Percentiles rank a stretch among this genome's conserved stretches.
Evolutionary conservation across 306 rosid genomes (phyloP).

Genomic region (Fragaria nilgerrensis): DNA sequence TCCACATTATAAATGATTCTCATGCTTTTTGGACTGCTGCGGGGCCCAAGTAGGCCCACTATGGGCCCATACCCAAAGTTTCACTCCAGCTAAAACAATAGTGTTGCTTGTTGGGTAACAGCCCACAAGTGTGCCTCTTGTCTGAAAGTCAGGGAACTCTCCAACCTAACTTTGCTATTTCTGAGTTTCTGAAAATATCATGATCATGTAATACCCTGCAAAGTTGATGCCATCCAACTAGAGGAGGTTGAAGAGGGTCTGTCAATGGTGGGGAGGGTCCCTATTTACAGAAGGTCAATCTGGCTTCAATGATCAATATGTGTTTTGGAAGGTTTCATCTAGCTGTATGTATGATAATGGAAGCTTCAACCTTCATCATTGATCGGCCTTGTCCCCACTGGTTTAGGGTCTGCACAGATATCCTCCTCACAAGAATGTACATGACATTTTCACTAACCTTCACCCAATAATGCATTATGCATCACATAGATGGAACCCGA

Average conservation of each 20-base stretch:
- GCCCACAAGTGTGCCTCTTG: constrained; percentile 39
- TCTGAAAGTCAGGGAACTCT: constrained; percentile 25
- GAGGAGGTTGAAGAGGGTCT: constrained; percentile 6
- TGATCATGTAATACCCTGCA: background rate
- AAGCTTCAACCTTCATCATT: constrained; percentile 27
- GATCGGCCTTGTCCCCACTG: constrained; percentile 23
- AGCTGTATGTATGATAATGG: background rate
- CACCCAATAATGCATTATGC: constrained; percentile 6
- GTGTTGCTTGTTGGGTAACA: constrained; percentile 20
- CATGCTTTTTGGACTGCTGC: constrained; percentile 1
- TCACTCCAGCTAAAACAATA: constrained; percentile 2
- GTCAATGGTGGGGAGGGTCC: background rate
- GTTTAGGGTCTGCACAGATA: constrained; percentile 4
- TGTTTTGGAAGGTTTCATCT: constrained; percentile 11
- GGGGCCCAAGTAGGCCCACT: constrained; percentile 3
- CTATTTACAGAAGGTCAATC: constrained; percentile 1
- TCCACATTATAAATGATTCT: background rate
- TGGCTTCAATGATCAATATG: constrained; percentile 16
- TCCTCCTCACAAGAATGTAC: constrained; percentile 4
- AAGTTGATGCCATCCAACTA: constrained; percentile 8
- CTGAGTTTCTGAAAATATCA: background rate
- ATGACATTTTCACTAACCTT: constrained; percentile 2
- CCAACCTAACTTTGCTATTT: background rate
- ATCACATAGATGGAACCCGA: background rate
- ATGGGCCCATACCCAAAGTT: constrained; percentile 20